phyloP scores from a whole-genome alignment of 352 stramenopile species.

The Globisporangium polare region DNA sequence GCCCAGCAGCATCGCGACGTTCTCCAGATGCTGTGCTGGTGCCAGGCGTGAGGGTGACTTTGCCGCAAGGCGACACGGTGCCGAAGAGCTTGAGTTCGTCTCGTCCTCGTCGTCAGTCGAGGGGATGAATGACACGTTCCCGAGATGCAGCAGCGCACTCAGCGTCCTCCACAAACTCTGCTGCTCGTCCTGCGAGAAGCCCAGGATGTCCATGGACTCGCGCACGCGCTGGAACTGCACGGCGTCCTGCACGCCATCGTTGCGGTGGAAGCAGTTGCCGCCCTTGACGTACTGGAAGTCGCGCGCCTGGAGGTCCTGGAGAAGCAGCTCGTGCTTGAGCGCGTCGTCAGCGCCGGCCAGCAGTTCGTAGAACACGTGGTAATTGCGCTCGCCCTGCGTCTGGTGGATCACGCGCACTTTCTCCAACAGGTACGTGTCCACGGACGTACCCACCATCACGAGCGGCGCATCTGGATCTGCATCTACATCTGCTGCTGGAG shows the following conservation, averaged over 20 bases:
- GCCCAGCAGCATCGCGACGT: conserved; percentile 37
- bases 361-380: conserved; percentile 82
- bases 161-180: conserved; percentile 61
- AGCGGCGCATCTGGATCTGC: conserved; percentile 14
- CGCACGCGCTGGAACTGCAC: conserved; percentile 59
- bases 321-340: conserved; percentile 38
- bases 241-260: conserved; percentile 61
- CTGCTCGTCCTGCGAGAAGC: conserved; percentile 61
- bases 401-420: conserved; percentile 88
- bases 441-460: conserved; percentile 65
- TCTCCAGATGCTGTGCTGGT: conserved; percentile 36
- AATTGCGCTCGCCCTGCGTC: conserved; percentile 69
- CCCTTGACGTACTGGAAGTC: conserved; percentile 72
- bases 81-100: conserved; percentile 30
- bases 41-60: conserved; percentile 31
- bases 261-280: conserved; percentile 59
- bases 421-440: conserved; percentile 92
- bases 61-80: conserved; percentile 32
- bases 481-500: background rate
- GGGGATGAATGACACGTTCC: conserved; percentile 71
- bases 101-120: conserved; percentile 52
- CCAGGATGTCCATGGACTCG: conserved; percentile 69
- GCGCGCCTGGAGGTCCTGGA: conserved; percentile 30
- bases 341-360: conserved; percentile 44
- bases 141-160: conserved; percentile 75